Evolutionary conservation across 306 rosid species (phyloP), one percentile per base, ranked within the genome.

Genomic region (Acacia confusa): DNA sequence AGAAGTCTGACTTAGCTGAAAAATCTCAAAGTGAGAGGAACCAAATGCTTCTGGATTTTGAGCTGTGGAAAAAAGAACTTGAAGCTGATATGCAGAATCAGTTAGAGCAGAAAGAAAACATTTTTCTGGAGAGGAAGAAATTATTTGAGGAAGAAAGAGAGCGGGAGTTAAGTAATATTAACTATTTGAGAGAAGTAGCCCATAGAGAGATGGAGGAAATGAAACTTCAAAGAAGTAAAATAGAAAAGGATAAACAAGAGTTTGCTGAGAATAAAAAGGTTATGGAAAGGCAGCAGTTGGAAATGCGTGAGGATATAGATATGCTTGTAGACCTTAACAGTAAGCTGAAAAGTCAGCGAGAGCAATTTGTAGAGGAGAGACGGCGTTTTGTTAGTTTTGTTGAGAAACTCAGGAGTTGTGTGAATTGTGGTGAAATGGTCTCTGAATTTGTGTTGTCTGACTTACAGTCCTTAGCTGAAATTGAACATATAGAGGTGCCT

Each of bases 161-260:
- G 73, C 87, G 84, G 73, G 94, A 95, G 67, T 70, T 93, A 34
- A 90, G 76, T 45, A 92, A 95, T 75, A 83, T 90, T 82, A 90
- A 87, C 83, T 89, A 88, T 86, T 87, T 92, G 85, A 90, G 92
- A 84, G 98, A 95, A 68, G 90, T 88, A 44, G 94, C 96, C 77
- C 82, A 89, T 82, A 90, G 94, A 86, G 98, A 92, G 78, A 95
- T 90, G 97, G 96, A 95, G 72, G 99, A 91, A 82, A 84, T 92
- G 82, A 93, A 87, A 86, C 89, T 83, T 65, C 91, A 90, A 83
- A 88, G 98, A 77, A 84, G 71, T 82, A 93, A 87, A 88, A 77
- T 94, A 61, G 99, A 85, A 80, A 91, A 83, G 82, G 97, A 93
- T 80, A 95, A 83, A 85, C 89, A 82, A 81, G 98, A 93, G 82